A percentile compares a stretch with the other conserved stretches of the same genome.
Conservation (phyloP, 2,329 filamentous ascomycete species). For the Claviceps humidiphila region DNA sequence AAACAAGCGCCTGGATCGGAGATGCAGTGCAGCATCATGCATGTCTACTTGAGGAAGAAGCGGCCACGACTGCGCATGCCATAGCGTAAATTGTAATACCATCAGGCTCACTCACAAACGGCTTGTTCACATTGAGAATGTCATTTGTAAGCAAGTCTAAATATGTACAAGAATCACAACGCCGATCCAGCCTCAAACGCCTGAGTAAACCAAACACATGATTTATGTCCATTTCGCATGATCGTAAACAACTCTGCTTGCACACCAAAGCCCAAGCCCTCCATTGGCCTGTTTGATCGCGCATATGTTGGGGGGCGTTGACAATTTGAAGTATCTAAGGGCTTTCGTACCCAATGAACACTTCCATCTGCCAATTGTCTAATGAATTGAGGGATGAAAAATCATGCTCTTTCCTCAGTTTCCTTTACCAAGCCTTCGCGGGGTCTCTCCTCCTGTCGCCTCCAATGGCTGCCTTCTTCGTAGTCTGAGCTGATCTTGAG, state of each 20-base stretch:
- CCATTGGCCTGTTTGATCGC: not conserved
- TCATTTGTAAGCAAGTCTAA: not conserved
- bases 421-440: conserved; percentile 31
- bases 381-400: not conserved
- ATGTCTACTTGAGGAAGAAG: not conserved
- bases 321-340: not conserved
- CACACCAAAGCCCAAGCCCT: not conserved
- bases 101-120: not conserved
- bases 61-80: not conserved
- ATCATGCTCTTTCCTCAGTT: conserved; percentile 9
- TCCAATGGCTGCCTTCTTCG: conserved; percentile 77
- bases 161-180: not conserved
- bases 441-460: conserved; percentile 61
- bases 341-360: not conserved
- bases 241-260: too few relatives aligned
- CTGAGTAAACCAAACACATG: not conserved
- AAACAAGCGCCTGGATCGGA: not conserved
- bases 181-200: not conserved
- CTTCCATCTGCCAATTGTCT: too few relatives aligned
- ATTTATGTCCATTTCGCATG: not conserved
- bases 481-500: conserved; percentile 79
- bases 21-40: not conserved
- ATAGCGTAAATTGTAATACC: not conserved
- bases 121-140: not conserved
- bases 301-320: not conserved